Evolutionary conservation across 305 asterid genomes (phyloP).

Genomic region (Solanum hybrid): DNA sequence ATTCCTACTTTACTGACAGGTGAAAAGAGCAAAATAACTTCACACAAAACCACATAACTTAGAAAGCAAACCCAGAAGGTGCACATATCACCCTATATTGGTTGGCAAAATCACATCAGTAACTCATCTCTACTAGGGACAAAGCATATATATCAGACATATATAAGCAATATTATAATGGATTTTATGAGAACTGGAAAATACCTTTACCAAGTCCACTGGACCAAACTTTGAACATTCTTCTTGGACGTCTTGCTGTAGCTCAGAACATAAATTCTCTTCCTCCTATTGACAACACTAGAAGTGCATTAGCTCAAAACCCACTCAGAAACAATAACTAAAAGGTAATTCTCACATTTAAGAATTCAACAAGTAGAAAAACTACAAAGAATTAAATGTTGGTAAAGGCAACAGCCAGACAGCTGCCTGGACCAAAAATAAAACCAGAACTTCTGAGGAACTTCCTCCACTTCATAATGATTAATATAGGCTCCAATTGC

Average conservation of each 20-base stretch:
- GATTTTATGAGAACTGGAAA: neutral
- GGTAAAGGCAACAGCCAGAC: neutral
- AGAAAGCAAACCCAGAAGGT: neutral
- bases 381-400: neutral
- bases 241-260: conserved; percentile 69
- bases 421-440: neutral
- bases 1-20: neutral
- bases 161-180: neutral
- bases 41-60: neutral
- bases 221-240: conserved; percentile 91
- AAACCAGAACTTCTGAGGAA: neutral
- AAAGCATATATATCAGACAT: neutral
- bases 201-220: conserved; percentile 68
- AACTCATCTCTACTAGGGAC: neutral
- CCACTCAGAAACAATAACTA: neutral
- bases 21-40: neutral
- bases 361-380: neutral
- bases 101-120: neutral
- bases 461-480: neutral
- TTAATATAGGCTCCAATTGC: neutral
- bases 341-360: neutral
- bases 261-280: conserved; percentile 62
- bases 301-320: neutral
- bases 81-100: neutral
- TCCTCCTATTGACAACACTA: conserved; percentile 38